These are phyloP conservation scores for Xylariaceae sp. DNA, from an alignment of 2,329 filamentous ascomycete species.

Conservation along the genomic window DNA sequence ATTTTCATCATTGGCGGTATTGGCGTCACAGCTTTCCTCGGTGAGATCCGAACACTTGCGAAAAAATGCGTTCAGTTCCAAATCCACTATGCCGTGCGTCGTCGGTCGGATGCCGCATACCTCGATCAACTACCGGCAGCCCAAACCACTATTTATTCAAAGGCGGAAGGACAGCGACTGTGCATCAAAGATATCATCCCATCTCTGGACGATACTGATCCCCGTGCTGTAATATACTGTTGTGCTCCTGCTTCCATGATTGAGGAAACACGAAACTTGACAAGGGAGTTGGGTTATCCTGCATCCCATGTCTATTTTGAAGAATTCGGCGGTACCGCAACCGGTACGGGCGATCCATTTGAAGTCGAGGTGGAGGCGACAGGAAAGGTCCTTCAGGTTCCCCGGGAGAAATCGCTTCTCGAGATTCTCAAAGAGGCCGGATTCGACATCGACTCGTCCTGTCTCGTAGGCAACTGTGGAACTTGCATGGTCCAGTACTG, in stretches of 20 bases:
- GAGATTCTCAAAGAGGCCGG: constrained; percentile 33
- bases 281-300: constrained; percentile 25
- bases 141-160: constrained; percentile 29
- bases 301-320: constrained; percentile 29
- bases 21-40: constrained; percentile 31
- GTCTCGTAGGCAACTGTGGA: constrained; percentile 33
- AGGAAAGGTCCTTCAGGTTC: constrained; percentile 27
- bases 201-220: constrained; percentile 21
- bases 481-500: constrained; percentile 32
- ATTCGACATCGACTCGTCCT: constrained; percentile 33
- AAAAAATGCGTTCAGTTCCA: constrained; percentile 22
- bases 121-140: constrained; percentile 25
- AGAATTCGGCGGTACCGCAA: constrained; percentile 28
- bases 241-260: constrained; percentile 30
- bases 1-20: constrained; percentile 33
- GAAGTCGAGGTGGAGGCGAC: constrained; percentile 30
- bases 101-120: constrained; percentile 29
- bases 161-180: constrained; percentile 26
- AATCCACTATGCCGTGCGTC: constrained; percentile 33
- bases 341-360: constrained; percentile 32
- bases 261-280: constrained; percentile 21
- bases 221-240: constrained; percentile 33
- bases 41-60: constrained; percentile 24
- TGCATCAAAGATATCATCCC: constrained; percentile 38
- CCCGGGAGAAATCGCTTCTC: constrained; percentile 31